Evolutionary conservation across 305 asterid species (phyloP).

Genomic region (Ajuga reptans): DNA sequence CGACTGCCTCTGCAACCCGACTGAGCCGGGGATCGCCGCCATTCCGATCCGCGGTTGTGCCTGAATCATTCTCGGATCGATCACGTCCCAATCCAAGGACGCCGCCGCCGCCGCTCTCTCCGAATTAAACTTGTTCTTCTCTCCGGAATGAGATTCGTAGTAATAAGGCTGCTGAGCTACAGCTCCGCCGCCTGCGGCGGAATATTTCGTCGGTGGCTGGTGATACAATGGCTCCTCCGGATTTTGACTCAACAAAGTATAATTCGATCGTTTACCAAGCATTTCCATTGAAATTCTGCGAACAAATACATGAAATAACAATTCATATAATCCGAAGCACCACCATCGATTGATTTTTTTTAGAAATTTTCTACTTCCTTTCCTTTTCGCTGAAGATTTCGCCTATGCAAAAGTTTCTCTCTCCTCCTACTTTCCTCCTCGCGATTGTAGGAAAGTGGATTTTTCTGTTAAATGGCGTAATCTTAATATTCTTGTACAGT

Average conservation of each 20-base stretch:
- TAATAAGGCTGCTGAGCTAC: slow-evolving; percentile 27
- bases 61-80: slow-evolving; percentile 55
- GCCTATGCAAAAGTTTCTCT: slow-evolving; percentile 15
- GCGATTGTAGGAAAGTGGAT: slow-evolving; percentile 26
- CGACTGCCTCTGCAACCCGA: slow-evolving; percentile 73
- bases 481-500: slow-evolving; percentile 17
- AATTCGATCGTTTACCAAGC: slow-evolving; percentile 64
- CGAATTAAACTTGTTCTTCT: slow-evolving; percentile 40
- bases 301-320: slow-evolving; percentile 19
- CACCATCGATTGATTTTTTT: slow-evolving; percentile 24
- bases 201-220: slow-evolving; percentile 32
- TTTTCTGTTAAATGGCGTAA: slow-evolving; percentile 27
- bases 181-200: slow-evolving; percentile 34
- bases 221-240: slow-evolving; percentile 50
- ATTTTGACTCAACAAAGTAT: slow-evolving; percentile 47
- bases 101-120: slow-evolving; percentile 36
- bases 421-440: slow-evolving; percentile 18
- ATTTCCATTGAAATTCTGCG: slow-evolving; percentile 44
- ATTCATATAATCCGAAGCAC: slow-evolving; percentile 34
- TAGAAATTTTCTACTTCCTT: neutral
- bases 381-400: slow-evolving; percentile 9
- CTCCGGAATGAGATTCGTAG: slow-evolving; percentile 56
- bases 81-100: slow-evolving; percentile 54
- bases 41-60: slow-evolving; percentile 48
- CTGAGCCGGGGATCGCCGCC: slow-evolving; percentile 37